Percentiles rank a stretch among this genome's conserved stretches.
Conservation (phyloP, 352 stramenopile species). For the Globisporangium yorkense region DNA sequence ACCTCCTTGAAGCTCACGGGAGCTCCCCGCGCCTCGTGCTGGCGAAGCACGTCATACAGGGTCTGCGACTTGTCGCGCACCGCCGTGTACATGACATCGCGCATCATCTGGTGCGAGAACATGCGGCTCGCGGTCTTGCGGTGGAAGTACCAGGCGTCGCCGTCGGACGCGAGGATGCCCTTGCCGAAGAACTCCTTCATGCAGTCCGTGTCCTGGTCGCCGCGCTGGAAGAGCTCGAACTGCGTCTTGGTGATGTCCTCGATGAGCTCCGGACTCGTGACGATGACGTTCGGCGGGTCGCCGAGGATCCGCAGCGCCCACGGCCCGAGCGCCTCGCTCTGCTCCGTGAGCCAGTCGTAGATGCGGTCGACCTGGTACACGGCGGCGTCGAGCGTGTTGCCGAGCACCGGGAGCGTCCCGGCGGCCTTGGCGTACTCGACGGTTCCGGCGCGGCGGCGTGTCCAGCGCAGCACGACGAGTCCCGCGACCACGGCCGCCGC, state of each 20-base stretch:
- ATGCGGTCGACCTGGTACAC: background rate
- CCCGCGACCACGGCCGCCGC: too few species aligned
- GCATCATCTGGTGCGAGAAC: conserved; percentile 32
- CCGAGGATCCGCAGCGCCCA: background rate
- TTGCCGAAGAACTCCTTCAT: conserved; percentile 14
- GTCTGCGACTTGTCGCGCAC: conserved; percentile 1
- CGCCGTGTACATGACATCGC: conserved; percentile 26
- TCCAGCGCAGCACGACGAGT: too few species aligned
- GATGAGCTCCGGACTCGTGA: background rate
- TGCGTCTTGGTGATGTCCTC: too few species aligned
- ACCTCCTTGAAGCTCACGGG: conserved; percentile 2
- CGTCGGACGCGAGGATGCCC: conserved; percentile 35
- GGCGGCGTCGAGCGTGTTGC: background rate
- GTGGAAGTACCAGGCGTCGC: conserved; percentile 32
- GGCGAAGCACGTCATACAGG: background rate
- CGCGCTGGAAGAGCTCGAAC: too few species aligned
- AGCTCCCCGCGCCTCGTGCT: conserved; percentile 2
- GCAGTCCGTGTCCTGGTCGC: too few species aligned
- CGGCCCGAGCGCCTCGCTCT: background rate
- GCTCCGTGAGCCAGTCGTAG: conserved; percentile 2
- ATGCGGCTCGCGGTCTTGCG: conserved; percentile 45
- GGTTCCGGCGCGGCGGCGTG: too few species aligned
- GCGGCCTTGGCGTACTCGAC: too few species aligned
- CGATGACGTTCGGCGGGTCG: background rate
- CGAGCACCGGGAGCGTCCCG: background rate